Evolutionary conservation across 208 protist species (phyloP).

Genomic region (Paratrypanosoma confusum): DNA sequence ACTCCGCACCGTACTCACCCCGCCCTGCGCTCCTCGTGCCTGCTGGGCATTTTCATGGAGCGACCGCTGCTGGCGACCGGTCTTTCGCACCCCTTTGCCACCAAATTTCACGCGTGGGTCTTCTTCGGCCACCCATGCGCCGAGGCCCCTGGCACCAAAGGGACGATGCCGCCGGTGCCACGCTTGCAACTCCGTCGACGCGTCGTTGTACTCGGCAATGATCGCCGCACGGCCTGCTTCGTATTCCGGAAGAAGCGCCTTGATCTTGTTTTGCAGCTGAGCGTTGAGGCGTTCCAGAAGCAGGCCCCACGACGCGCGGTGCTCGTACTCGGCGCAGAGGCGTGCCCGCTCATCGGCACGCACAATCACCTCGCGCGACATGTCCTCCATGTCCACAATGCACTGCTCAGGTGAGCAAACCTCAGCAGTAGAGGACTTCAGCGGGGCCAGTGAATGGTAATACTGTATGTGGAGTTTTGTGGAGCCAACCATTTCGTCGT

Average conservation of each 20-base stretch:
- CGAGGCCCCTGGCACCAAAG: conserved; percentile 28
- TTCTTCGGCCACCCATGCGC: too few relatives aligned
- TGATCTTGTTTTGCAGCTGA: conserved; percentile 15
- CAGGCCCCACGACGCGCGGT: conserved; percentile 11
- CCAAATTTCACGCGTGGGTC: too few relatives aligned
- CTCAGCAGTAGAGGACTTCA: too few relatives aligned
- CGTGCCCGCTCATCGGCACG: conserved; percentile 16
- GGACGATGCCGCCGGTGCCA: conserved; percentile 45
- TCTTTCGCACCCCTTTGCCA: conserved; percentile 2
- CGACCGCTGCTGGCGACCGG: too few relatives aligned
- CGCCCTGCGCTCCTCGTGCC: too few relatives aligned
- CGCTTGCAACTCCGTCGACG: conserved; percentile 15
- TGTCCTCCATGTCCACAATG: not conserved
- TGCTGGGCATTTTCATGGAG: too few relatives aligned
- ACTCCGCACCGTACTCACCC: too few relatives aligned
- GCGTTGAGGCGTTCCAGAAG: conserved; percentile 23
- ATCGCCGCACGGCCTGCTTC: conserved; percentile 16
- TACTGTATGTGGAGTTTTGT: too few relatives aligned
- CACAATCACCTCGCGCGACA: conserved; percentile 13
- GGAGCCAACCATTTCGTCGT: too few relatives aligned
- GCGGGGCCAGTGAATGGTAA: too few relatives aligned
- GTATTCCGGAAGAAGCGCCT: conserved; percentile 30
- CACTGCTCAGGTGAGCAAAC: too few relatives aligned
- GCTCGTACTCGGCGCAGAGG: conserved; percentile 32
- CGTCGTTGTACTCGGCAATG: conserved; percentile 22